A percentile compares a stretch with the other conserved stretches of the same genome.
Conservation (phyloP, 148 eudicot species). For the Simmondsia chinensis region DNA sequence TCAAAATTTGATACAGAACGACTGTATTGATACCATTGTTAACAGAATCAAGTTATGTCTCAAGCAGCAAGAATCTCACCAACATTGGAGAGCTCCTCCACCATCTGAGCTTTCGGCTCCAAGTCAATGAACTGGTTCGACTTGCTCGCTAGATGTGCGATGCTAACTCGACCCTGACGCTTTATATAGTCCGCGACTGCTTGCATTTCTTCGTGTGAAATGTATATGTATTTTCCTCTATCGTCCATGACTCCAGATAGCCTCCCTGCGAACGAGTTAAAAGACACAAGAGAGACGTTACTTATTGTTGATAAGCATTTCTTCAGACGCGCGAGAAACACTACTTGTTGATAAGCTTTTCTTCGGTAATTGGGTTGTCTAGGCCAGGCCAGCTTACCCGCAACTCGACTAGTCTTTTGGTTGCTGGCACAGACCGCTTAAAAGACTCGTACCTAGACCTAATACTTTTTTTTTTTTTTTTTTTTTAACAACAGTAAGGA, state of each 20-base stretch:
- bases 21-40: too few species aligned
- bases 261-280: constrained; percentile 38
- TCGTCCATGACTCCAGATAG: constrained; percentile 99
- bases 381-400: too few species aligned
- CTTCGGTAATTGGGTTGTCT: too few species aligned
- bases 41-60: too few species aligned
- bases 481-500: too few species aligned
- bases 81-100: constrained; percentile 37
- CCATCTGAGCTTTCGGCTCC: constrained; percentile 66
- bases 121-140: constrained; percentile 95
- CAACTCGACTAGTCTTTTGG: too few species aligned
- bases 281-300: not conserved
- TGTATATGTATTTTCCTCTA: constrained; percentile 95
- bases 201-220: constrained; percentile 89
- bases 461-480: too few species aligned
- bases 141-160: constrained; percentile 88
- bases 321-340: not conserved
- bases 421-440: too few species aligned
- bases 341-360: not conserved
- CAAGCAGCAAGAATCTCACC: constrained; percentile 62
- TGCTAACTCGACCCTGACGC: constrained; percentile 89
- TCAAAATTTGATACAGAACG: too few species aligned
- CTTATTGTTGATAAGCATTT: not conserved
- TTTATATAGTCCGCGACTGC: constrained; percentile 95
- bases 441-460: too few species aligned